Evolutionary conservation across 345 rosid species (phyloP), one percentile per base, ranked within the genome.

Genomic region (Brassica juncea): DNA sequence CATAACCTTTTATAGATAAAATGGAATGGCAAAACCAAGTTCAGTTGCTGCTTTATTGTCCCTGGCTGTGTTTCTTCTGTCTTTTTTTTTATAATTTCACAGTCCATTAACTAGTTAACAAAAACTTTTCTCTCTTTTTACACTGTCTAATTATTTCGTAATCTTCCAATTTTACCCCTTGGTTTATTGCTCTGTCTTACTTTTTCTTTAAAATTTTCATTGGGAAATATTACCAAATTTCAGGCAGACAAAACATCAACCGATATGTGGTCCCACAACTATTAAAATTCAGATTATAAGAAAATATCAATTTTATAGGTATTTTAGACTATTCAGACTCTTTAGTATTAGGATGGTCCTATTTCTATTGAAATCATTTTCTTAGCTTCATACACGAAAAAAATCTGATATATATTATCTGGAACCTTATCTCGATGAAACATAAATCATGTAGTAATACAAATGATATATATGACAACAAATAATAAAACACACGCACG

Each of bases 11-110:
- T 2, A 8, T 37, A 39, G 12, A 9, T 39, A 9, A 39, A 39
- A 39, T 2, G 12, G 3, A 39, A 39, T 39, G 47, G 87, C 90
- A 87, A 86, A 49, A 76, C 82, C 70, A 72, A 83, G 85, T 86
- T 77, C 66, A 77, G 79, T 6, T 82, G 82, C 83, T 84, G 67
- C 42, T 63, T 63, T 63, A 63, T 63, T 63, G 67, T 63, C 66
- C 21, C 39, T 62, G 11, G 21, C 39, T 28, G 19, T 62, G 21
- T 81, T 70, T 68, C 81, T 30, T 28, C 66, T 28, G 69, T 75
- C 75, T 28, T 80, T 62, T 28, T 3, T 44, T 44, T 6, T 6
- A 6, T 27, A 16, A 47, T 44, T 75, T 25, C 1, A 28, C 15
- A 8, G 15, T 0, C 15, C 60, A 28, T 23, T 32, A 32, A 32